Base-by-base conservation (phyloP, 1,284 basidiomycete genomes). In the Lentinus polychrous region DNA sequence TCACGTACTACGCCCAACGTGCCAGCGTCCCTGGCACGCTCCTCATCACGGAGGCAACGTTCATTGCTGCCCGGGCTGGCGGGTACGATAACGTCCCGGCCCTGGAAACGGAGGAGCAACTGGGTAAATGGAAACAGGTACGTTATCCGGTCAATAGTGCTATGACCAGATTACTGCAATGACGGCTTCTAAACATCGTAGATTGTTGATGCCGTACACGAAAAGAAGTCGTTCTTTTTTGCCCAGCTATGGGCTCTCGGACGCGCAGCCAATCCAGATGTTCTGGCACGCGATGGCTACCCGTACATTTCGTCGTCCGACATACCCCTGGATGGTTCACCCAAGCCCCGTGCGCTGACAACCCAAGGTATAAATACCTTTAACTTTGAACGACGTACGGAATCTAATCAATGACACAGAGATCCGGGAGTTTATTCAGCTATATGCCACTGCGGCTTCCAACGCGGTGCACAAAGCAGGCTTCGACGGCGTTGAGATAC, bases 31-130 rank as follows among this genome's bases (percentile, higher is more conserved):
- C 76, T 76, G 0, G 72, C 74, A 11, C 0, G 58, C 79, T 3
- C 55, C 58, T 79, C 23, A 73, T 79, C 48, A 64, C 72, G 2
- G 78, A 79, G 57, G 75, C 62, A 0, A 74, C 71, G 0, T 60
- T 70, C 52, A 72, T 79, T 44, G 59, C 64, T 12, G 49, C 63
- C 6, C 59, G 66, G 44, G 72, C 69, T 0, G 70, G 67, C 11
- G 73, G 73, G 3, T 60, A 58, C 34, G 37, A 54, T 1, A 52
- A 70, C 48, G 63, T 66, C 0, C 76, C 74, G 0, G 70, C 70
- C 5, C 71, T 77, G 38, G 78, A 66, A 66, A 71, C 43, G 43
- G 57, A 66, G 0, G 70, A 66, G 33, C 77, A 80, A 55, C 63
- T 75, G 32, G 56, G 53, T 0, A 71, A 61, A 0, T 80, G 78